A percentile compares a stretch with the other conserved stretches of the same genome.
These are phyloP conservation scores for Penicillium goetzii DNA, from an alignment of 495 filamentous ascomycete species.

Conservation along the genomic window DNA sequence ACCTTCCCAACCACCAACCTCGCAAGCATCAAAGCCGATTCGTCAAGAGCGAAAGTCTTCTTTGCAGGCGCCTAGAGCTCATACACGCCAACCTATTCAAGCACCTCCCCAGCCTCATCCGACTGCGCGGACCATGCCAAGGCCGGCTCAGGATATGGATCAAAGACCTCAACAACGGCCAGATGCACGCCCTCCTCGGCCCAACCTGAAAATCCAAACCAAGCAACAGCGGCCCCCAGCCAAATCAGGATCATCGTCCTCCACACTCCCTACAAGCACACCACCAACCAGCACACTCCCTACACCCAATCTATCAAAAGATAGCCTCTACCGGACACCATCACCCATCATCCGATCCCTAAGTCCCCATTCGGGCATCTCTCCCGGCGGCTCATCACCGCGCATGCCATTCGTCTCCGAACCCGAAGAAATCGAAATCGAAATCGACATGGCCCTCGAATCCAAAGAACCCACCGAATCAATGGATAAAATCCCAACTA, in stretches of 20 bases:
- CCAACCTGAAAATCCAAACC: constrained; percentile 14
- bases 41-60: constrained; percentile 7
- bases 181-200: constrained; percentile 1
- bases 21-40: not conserved
- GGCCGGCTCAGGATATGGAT: not conserved
- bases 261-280: constrained; percentile 1
- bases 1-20: not conserved
- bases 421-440: constrained; percentile 14
- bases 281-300: constrained; percentile 18
- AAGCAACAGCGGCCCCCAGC: not conserved
- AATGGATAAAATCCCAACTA: constrained; percentile 22
- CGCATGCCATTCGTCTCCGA: constrained; percentile 27
- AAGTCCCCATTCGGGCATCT: constrained; percentile 11
- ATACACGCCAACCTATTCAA: not conserved
- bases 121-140: not conserved
- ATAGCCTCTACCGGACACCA: constrained; percentile 19
- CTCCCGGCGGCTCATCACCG: constrained; percentile 11
- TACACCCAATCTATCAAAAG: constrained; percentile 16
- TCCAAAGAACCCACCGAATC: not conserved
- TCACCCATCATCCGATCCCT: constrained; percentile 27
- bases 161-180: not conserved
- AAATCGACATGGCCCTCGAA: not conserved
- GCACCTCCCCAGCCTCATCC: not conserved
- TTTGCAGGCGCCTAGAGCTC: not conserved
- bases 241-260: constrained; percentile 8